These are phyloP conservation scores for Candida endomychidarum DNA, from an alignment of 805 yeast species.

Conservation along the genomic window DNA sequence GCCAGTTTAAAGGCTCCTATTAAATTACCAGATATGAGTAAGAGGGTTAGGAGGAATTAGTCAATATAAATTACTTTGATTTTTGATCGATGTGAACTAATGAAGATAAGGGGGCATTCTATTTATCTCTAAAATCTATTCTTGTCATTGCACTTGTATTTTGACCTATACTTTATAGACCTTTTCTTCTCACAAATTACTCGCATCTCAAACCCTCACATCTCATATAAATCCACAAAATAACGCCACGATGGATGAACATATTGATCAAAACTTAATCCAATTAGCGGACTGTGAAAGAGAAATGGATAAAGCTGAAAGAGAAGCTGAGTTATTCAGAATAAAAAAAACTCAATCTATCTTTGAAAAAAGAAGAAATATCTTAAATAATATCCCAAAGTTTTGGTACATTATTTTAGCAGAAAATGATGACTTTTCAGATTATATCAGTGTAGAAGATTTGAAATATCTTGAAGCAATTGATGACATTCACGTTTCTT, in stretches of 20 bases:
- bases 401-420: conserved; percentile 90
- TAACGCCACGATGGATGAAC: conserved; percentile 11
- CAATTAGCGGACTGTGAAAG: conserved; percentile 57
- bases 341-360: conserved; percentile 54
- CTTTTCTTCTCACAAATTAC: no score
- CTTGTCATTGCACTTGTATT: no score
- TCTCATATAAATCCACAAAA: no score
- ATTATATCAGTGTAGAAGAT: conserved; percentile 74
- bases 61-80: neutral
- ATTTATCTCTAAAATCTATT: no score
- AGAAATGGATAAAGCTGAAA: conserved; percentile 59
- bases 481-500: conserved; percentile 59
- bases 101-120: no score
- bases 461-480: conserved; percentile 70
- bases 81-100: no score
- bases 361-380: conserved; percentile 54
- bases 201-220: no score
- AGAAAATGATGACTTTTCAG: conserved; percentile 81
- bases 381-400: conserved; percentile 57
- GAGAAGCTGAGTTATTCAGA: conserved; percentile 56
- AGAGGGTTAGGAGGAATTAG: conserved; percentile 42
- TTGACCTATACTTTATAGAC: no score
- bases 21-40: conserved; percentile 78
- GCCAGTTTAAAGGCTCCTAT: conserved; percentile 88
- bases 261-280: conserved; percentile 30